These are phyloP conservation scores for Candida frijolesensis DNA, from an alignment of 1,139 yeast genomes.

Conservation along the genomic window DNA sequence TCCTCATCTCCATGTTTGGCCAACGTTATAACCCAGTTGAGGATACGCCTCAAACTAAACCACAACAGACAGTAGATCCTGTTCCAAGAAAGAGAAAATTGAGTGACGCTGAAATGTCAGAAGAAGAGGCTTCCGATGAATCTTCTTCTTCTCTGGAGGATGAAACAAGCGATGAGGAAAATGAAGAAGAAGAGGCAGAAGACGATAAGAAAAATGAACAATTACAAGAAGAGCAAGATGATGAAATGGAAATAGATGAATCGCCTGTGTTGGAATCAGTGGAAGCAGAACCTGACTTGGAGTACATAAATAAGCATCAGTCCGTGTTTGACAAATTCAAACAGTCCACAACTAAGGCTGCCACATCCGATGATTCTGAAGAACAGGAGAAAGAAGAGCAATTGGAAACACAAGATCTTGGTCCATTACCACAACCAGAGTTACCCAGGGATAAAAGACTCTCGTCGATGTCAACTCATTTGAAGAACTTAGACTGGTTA, in stretches of 20 bases:
- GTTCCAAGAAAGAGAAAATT: constrained; percentile 22
- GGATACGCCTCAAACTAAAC: neutral
- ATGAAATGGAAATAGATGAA: constrained; percentile 13
- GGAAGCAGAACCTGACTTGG: constrained; percentile 17
- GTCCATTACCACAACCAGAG: constrained; percentile 83
- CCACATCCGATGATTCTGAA: constrained; percentile 1
- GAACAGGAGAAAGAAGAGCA: constrained; percentile 17
- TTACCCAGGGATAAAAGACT: constrained; percentile 54
- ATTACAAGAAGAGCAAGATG: constrained; percentile 14
- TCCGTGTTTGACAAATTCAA: constrained; percentile 33
- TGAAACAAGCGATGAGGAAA: neutral
- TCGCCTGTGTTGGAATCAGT: constrained; percentile 1
- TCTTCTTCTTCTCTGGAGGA: neutral
- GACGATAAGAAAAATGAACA: constrained; percentile 14
- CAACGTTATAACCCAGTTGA: constrained; percentile 12
- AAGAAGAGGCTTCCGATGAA: constrained; percentile 11
- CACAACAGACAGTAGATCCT: neutral
- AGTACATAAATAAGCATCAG: constrained; percentile 32
- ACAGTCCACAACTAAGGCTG: constrained; percentile 16
- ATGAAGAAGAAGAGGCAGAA: constrained; percentile 11
- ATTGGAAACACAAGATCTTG: constrained; percentile 52
- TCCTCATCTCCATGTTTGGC: constrained; percentile 9
- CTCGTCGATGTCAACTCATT: constrained; percentile 39
- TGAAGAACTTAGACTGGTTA: constrained; percentile 62
- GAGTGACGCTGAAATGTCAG: constrained; percentile 11